Evolutionary conservation across 2,329 filamentous ascomycete species (phyloP), one percentile per base, ranked within the genome.

Genomic region (Penicillium occitanis): DNA sequence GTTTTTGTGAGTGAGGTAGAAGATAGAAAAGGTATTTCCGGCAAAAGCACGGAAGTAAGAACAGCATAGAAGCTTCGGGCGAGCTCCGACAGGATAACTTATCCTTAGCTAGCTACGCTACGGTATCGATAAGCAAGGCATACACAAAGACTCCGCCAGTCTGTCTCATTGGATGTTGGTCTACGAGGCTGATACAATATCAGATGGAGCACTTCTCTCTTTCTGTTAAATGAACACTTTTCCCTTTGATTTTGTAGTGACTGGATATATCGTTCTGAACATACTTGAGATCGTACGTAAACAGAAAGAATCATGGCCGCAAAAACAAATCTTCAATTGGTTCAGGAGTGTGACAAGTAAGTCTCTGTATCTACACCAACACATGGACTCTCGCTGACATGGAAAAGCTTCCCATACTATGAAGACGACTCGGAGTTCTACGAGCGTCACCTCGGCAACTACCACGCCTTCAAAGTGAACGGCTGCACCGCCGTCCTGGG

Each of bases 341-440:
- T 87, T 58, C 78, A 82, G 62, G 84, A 87, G 76, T 86, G 84
- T 77, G 85, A 88, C 75, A 84, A 79, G 81, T 82, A 76, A 33
- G 57, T 7, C n/a, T 59, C 19, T 42, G 25, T 3, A 6, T 19
- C 33, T 57, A 19, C 30, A 28, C 17, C 7, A 7, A 42, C 19
- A 42, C 3, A 14, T 44, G 33, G 30, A 17, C 5, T 1, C 8
- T 17, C 11, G 25, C 62, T 66, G 13, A 66, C 25, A 51, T 35
- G 1, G 19, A 5, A 61, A 72, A 94, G 91, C 73, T 96, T 96
- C 73, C 93, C 93, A 1, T 92, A 96, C 78, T 84, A 85, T 65
- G 83, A 89, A 65, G 83, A 82, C 64, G 81, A 89, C 69, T 84
- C 86, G 10, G 75, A 84, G 66, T 80, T 81, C 61, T 87, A 90